Percentiles rank a stretch among this genome's conserved stretches.
Evolutionary conservation across 1,139 yeast genomes (phyloP).

Genomic region (Lodderomyces elongisporus): DNA sequence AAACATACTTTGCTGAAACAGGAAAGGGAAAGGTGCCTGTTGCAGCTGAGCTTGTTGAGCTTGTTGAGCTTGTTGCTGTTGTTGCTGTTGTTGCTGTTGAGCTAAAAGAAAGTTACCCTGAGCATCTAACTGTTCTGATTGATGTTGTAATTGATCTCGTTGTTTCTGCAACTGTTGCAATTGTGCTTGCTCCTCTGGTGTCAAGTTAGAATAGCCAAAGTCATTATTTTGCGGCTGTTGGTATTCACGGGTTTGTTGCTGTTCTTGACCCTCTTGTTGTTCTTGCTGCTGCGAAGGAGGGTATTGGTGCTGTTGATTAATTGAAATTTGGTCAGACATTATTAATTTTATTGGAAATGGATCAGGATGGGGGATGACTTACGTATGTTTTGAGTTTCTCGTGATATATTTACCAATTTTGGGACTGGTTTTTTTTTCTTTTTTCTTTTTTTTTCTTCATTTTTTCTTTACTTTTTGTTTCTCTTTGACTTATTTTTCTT

Average conservation of each 20-base stretch:
- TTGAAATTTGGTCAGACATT: constrained; percentile 15
- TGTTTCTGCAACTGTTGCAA: neutral
- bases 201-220: no score
- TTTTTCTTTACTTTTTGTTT: no score
- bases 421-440: neutral
- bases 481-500: no score
- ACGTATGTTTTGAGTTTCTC: no score
- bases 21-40: neutral
- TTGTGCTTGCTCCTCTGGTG: neutral
- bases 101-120: neutral
- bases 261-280: constrained; percentile 1
- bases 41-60: no score
- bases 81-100: constrained; percentile 2
- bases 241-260: neutral
- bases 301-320: constrained; percentile 12
- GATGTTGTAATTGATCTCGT: constrained; percentile 1
- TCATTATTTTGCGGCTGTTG: no score
- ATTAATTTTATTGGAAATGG: neutral
- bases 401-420: no score
- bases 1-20: no score
- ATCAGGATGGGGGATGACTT: neutral
- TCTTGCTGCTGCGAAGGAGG: neutral
- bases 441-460: constrained; percentile 3
- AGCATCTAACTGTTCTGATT: neutral
- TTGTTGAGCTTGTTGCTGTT: constrained; percentile 1